Evolutionary conservation across 176 grass and related monocot genomes (phyloP).

Genomic region (sorghum (Sorghum bicolor)): DNA sequence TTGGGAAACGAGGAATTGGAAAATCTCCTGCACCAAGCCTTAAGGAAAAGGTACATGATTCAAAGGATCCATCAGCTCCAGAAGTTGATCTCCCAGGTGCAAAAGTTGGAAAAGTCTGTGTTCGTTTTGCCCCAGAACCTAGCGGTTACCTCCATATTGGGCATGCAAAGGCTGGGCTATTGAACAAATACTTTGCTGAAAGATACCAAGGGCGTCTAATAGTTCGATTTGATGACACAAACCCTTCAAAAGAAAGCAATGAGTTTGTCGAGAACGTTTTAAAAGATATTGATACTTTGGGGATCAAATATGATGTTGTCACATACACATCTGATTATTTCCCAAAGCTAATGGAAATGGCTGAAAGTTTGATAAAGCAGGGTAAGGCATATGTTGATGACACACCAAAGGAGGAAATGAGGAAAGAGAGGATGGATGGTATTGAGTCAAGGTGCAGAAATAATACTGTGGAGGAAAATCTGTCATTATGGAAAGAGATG

Average conservation of each 20-base stretch:
- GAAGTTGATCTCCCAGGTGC: constrained; percentile 87
- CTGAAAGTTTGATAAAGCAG: constrained; percentile 64
- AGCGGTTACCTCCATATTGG: constrained; percentile 92
- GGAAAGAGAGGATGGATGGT: constrained; percentile 81
- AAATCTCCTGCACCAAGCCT: constrained; percentile 72
- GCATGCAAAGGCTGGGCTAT: constrained; percentile 79
- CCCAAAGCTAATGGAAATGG: constrained; percentile 70
- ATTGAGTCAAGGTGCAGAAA: constrained; percentile 78
- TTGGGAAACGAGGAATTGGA: constrained; percentile 80
- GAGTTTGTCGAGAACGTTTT: constrained; percentile 88
- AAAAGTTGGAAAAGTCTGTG: constrained; percentile 73
- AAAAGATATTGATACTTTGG: constrained; percentile 83
- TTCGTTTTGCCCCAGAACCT: constrained; percentile 89
- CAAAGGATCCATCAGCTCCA: constrained; percentile 48
- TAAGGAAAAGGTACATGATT: constrained; percentile 45
- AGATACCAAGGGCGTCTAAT: constrained; percentile 70
- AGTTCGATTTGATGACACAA: constrained; percentile 96
- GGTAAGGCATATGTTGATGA: constrained; percentile 93
- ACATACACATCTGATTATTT: constrained; percentile 94
- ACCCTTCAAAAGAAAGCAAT: constrained; percentile 95
- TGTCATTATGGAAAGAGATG: constrained; percentile 82
- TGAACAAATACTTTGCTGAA: constrained; percentile 92
- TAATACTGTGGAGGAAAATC: constrained; percentile 50
- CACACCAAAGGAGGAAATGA: constrained; percentile 84
- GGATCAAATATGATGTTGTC: constrained; percentile 70